phyloP scores from a whole-genome alignment of 2,329 filamentous ascomycete genomes.

The Neofusicoccum parvum region DNA sequence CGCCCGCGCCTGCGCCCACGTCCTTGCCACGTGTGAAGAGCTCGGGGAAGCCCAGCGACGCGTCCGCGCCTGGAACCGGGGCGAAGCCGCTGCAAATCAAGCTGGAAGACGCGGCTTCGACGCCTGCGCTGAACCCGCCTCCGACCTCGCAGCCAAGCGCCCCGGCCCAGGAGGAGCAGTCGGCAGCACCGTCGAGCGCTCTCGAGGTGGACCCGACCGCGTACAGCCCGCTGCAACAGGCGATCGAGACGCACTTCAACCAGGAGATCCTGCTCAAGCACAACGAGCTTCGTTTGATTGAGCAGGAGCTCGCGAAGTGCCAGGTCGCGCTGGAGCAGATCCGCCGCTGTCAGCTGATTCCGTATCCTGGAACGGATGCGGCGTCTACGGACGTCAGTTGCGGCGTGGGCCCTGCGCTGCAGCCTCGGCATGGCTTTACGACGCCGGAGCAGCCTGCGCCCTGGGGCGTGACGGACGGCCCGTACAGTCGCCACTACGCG shows the following conservation, averaged over 20 bases:
- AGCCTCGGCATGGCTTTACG: conserved; percentile 62
- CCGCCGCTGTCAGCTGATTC: conserved; percentile 87
- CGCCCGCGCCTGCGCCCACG: conserved; percentile 12
- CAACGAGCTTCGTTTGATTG: conserved; percentile 88
- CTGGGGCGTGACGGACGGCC: conserved; percentile 88
- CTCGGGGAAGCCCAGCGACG: conserved; percentile 19
- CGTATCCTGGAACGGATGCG: conserved; percentile 74
- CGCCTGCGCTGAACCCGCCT: conserved; percentile 21
- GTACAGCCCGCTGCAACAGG: conserved; percentile 64
- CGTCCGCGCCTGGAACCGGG: conserved; percentile 21
- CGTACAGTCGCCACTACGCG: conserved; percentile 91
- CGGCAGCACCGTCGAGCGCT: background rate
- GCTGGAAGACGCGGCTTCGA: conserved; percentile 25
- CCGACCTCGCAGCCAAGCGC: conserved; percentile 30
- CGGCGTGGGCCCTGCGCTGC: conserved; percentile 73
- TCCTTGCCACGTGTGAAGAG: conserved; percentile 26
- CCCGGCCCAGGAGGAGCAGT: conserved; percentile 26
- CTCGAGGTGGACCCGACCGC: conserved; percentile 30
- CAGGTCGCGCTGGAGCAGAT: conserved; percentile 92
- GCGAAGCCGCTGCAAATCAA: conserved; percentile 24
- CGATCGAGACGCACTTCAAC: conserved; percentile 83
- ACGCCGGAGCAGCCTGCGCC: conserved; percentile 79
- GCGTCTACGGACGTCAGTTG: conserved; percentile 70
- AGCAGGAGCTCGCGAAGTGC: conserved; percentile 95
- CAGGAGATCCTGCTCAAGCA: conserved; percentile 93